Conservation (phyloP, 257 asterid species). For the Solanum dulcamara region DNA sequence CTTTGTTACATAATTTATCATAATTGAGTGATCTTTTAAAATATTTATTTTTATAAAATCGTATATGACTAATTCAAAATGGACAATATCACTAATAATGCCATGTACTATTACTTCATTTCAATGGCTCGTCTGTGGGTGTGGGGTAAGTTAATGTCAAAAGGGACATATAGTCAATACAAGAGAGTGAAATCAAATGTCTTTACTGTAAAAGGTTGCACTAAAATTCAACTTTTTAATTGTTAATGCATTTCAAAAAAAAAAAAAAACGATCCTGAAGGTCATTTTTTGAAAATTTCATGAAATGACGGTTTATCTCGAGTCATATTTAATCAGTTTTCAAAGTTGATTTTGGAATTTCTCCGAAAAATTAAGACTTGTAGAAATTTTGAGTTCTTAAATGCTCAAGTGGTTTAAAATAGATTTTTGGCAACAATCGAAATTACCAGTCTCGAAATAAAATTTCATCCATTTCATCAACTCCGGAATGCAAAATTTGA, state of each 20-base stretch:
- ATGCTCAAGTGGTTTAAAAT: too few relatives aligned
- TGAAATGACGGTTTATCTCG: too few relatives aligned
- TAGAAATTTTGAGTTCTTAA: too few relatives aligned
- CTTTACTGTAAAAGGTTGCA: background rate
- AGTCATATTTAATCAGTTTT: too few relatives aligned
- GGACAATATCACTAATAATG: background rate
- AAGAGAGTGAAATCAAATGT: background rate
- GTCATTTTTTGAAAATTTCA: too few relatives aligned
- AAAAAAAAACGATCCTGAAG: too few relatives aligned
- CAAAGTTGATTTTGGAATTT: too few relatives aligned
- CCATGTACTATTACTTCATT: background rate
- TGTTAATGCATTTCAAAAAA: background rate
- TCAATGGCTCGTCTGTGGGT: background rate
- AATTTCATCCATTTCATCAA: too few relatives aligned
- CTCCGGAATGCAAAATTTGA: too few relatives aligned
- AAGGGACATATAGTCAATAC: background rate
- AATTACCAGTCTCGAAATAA: too few relatives aligned
- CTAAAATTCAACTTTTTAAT: background rate
- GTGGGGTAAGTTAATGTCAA: background rate
- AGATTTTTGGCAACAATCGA: too few relatives aligned
- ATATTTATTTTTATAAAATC: background rate
- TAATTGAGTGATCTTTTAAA: background rate
- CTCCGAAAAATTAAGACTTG: too few relatives aligned
- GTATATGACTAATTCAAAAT: background rate
- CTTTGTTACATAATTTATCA: background rate